Base-by-base conservation (phyloP, 2,329 filamentous ascomycete genomes). In the Talaromyces albobiverticillius region DNA sequence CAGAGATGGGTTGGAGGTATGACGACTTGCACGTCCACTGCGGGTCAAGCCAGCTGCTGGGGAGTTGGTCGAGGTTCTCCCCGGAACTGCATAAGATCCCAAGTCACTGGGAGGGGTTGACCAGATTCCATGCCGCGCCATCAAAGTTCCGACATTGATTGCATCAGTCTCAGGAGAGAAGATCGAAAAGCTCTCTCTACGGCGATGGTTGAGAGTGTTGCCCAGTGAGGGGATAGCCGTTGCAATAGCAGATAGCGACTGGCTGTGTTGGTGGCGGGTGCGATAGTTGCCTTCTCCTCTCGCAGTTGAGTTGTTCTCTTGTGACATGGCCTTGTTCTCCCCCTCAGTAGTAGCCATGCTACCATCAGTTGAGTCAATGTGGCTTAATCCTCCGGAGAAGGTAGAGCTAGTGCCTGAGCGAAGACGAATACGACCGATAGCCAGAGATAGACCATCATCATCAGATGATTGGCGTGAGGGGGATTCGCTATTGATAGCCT, bases 41-140 rank as follows among this genome's bases (percentile, higher is more conserved):
- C 53, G 46, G 14, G 23, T n/a, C 2, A 38, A 10, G 14, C 14
- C 48, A n/a, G 36, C 10, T 22, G 42, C 41, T 18, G 20, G 22
- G 14, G 40, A 45, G 16, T n/a, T 38, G 23, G 18, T 23, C 9
- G 29, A 40, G 20, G 22, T 49, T 22, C 34, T 49, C 3, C 18
- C 25, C 25, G 38, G 26, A n/a, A n/a, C 3, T n/a, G 18, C 18
- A 42, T 31, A 34, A 14, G 38, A 34, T 14, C 36, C 10, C 31
- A 49, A 18, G 5, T 26, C 41, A 18, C 36, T 26, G 22, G 38
- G 13, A 16, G 53, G 16, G n/a, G 34, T 47, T 7, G 48, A 41
- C 47, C 47, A 48, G 20, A 55, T 55, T 6, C 43, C 43, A 26
- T 55, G 53, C n/a, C 36, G 53, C 26, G 36, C 34, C 53, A 55